Conservation (phyloP, 805 yeast genomes). For the Jamesozyma hellenica region DNA sequence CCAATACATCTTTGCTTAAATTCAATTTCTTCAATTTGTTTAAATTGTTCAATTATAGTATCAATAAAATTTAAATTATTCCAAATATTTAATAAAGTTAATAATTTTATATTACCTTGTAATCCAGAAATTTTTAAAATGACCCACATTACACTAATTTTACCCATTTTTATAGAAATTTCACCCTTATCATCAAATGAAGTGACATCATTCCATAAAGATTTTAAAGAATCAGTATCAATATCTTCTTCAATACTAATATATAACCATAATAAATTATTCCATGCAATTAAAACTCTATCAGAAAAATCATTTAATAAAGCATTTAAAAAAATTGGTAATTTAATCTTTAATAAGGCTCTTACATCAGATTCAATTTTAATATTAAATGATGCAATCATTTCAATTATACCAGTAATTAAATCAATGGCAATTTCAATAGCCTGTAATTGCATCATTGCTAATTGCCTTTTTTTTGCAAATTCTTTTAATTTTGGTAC, state of each 20-base stretch:
- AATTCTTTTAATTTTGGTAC: conserved; percentile 28
- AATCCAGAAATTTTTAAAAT: conserved; percentile 21
- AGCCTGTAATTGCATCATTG: conserved; percentile 48
- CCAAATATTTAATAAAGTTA: conserved; percentile 11
- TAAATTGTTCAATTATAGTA: conserved; percentile 14
- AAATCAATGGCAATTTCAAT: conserved; percentile 67
- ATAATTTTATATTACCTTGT: conserved; percentile 10
- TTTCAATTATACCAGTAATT: conserved; percentile 64
- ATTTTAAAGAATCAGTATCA: conserved; percentile 4
- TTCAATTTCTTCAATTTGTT: conserved; percentile 27
- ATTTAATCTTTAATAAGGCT: conserved; percentile 11
- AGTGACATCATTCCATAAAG: conserved; percentile 12
- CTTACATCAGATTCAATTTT: conserved; percentile 2
- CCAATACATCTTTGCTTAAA: conserved; percentile 34
- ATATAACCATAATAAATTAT: conserved; percentile 54
- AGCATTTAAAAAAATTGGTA: conserved; percentile 33
- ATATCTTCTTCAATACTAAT: conserved; percentile 21
- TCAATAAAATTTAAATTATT: conserved; percentile 24
- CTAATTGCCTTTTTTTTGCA: conserved; percentile 34
- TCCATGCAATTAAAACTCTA: conserved; percentile 55
- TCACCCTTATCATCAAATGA: conserved; percentile 14
- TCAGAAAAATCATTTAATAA: conserved; percentile 41
- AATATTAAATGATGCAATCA: conserved; percentile 26
- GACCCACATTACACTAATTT: conserved; percentile 39
- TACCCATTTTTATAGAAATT: conserved; percentile 26